Base-by-base conservation (phyloP, 2,329 filamentous ascomycete genomes). In the Rutstroemia sp. region DNA sequence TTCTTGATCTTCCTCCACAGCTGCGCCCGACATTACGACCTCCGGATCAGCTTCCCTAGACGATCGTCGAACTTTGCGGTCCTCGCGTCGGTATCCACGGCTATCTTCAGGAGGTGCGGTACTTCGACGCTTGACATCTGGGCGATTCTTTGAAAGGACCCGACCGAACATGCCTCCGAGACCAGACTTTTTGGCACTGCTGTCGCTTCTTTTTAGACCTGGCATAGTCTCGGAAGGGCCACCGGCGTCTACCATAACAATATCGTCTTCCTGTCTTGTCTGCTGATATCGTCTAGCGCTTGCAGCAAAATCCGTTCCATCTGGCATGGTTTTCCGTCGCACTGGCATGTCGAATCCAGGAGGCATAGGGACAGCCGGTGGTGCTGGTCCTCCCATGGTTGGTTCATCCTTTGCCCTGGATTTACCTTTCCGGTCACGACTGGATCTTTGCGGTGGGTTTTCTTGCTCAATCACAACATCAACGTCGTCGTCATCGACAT, bases 161-260 rank as follows among this genome's bases (percentile, higher is more conserved):
- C 81, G 81, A 51, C 82, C 82, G 62, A 91, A 83, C 5, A 90
- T 74, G 27, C 81, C 78, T 25, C 79, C 75, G 23, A 86, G 70
- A 4, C 78, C 79, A 66, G 75, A 71, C 66, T 84, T 87, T 68
- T 81, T 85, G 3, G 83, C 76, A 54, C 74, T 79, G 4, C 85
- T 86, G 62, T 78, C 81, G 39, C 82, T 80, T 49, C 85, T 80
- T 66, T 80, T 83, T 48, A 84, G 65, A 44, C 59, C 57, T 39
- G 58, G 55, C 19, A 44, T 19, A 37, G 58, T 60, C 37, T 68
- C 66, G 38, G 80, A 75, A 4, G 79, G 71, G 30, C 78, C 77
- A 47, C 70, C 71, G 25, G 70, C 71, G 61, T 86, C 78, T 42
- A 80, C 75, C 75, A 85, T 79, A 50, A 81, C 75, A 56, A 81